Base-by-base conservation (phyloP, 1,284 basidiomycete genomes). In the Cryptococcus floricola region DNA sequence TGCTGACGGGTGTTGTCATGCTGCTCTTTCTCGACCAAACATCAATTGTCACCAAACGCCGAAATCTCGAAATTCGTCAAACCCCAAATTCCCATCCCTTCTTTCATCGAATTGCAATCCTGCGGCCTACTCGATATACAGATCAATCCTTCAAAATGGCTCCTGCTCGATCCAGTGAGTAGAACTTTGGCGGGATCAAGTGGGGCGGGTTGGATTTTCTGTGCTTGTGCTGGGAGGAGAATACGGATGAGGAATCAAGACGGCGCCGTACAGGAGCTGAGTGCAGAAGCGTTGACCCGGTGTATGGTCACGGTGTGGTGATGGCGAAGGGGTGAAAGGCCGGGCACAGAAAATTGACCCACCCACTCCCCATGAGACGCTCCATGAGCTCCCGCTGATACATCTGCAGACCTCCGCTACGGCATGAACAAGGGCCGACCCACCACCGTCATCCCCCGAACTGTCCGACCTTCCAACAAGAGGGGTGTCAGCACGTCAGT, bases 401-500 rank as follows among this genome's bases (percentile, higher is more conserved):
- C n/a, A 46, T 37, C 8, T 48, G 42, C 59, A 96, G 95, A 95
- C 82, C 80, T 94, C 78, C 89, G 91, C 73, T 82, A 83, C 80
- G 96, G 96, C 74, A 82, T 85, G 74, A 96, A 95, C 86, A 87
- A 88, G 74, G 96, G 96, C 70, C 89, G 88, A 83, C 87, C 89
- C 67, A 96, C 94, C 56, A 96, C 91, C 57, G 79, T 87, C 71
- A 88, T 97, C 75, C 81, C 87, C 69, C 87, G 90, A 80, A 79
- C 80, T 54, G 79, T 82, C 53, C 87, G 88, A 77, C 94, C 94
- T 57, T 89, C 87, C 71, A 86, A 95, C 76, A 89, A 91, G 80
- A 98, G 98, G 84, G 96, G 95, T 67, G 79, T 85, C 69, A 84
- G 86, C 76, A 76, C 75, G 76, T 77, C 67, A 70, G 73, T 66